phyloP scores from a whole-genome alignment of 176 grass and related monocot species.

The Eleusine indica region DNA sequence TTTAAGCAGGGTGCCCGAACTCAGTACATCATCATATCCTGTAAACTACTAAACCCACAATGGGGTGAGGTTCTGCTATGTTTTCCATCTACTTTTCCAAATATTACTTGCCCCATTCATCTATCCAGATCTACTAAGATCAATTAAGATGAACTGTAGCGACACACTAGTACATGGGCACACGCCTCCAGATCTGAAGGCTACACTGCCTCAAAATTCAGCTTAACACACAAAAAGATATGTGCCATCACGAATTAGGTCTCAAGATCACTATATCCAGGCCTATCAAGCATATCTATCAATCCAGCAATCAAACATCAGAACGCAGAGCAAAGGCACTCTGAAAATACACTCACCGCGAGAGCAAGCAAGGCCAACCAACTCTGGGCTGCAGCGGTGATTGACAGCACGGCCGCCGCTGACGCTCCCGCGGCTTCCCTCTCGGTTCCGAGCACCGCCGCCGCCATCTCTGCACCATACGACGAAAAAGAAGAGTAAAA shows the following conservation, averaged over 20 bases:
- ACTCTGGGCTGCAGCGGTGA: conserved; percentile 27
- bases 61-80: not conserved
- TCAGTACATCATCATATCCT: not conserved
- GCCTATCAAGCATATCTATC: not conserved
- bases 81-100: not conserved
- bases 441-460: conserved; percentile 14
- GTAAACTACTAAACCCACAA: not conserved
- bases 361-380: conserved; percentile 42
- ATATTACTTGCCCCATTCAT: not conserved
- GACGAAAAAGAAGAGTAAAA: not conserved
- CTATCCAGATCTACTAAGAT: conserved; percentile 48
- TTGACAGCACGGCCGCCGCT: not conserved
- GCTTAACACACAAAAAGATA: conserved; percentile 2
- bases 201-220: not conserved
- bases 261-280: not conserved
- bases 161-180: not conserved
- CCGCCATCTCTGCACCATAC: not conserved
- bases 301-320: not conserved
- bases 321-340: not conserved
- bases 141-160: not conserved
- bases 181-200: conserved; percentile 27
- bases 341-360: conserved; percentile 31
- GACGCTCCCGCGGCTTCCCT: not conserved
- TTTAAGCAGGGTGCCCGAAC: not conserved
- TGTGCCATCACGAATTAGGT: not conserved